These are phyloP conservation scores for Nitzschia inconspicua DNA, from an alignment of 108 stramenopile genomes.

Conservation along the genomic window DNA sequence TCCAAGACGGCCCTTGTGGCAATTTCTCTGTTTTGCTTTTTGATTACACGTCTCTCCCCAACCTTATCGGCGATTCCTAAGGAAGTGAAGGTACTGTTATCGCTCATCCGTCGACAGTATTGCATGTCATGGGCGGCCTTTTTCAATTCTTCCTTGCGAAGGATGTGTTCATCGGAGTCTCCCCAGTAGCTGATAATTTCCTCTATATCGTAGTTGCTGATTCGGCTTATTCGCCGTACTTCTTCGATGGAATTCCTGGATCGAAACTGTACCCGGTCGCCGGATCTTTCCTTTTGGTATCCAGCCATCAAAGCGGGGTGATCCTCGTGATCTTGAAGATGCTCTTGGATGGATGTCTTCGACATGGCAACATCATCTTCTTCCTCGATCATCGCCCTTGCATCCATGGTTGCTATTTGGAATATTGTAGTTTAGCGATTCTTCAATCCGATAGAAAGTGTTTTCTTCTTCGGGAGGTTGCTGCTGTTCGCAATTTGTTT, in stretches of 20 bases:
- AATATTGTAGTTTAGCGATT: too few relatives aligned
- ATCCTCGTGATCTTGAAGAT: too few relatives aligned
- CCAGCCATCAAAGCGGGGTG: too few relatives aligned
- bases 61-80: slow-evolving; percentile 30
- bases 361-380: too few relatives aligned
- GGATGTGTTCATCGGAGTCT: slow-evolving; percentile 15
- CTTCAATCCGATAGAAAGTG: too few relatives aligned
- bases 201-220: slow-evolving; percentile 25
- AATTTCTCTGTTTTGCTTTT: slow-evolving; percentile 8
- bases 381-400: too few relatives aligned
- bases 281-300: background rate
- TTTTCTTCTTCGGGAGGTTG: too few relatives aligned
- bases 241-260: slow-evolving; percentile 9
- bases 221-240: slow-evolving; percentile 20
- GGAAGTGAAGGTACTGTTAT: slow-evolving; percentile 23
- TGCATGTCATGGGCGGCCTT: slow-evolving; percentile 18
- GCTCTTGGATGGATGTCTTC: too few relatives aligned
- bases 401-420: too few relatives aligned
- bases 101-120: slow-evolving; percentile 15
- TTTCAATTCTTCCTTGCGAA: slow-evolving; percentile 27
- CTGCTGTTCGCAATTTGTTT: too few relatives aligned
- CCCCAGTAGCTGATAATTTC: slow-evolving; percentile 33
- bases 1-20: slow-evolving; percentile 27
- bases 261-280: slow-evolving; percentile 13
- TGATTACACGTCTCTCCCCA: slow-evolving; percentile 17